Conservation (phyloP, 2,329 filamentous ascomycete genomes). For the Fusarium beomiforme region DNA sequence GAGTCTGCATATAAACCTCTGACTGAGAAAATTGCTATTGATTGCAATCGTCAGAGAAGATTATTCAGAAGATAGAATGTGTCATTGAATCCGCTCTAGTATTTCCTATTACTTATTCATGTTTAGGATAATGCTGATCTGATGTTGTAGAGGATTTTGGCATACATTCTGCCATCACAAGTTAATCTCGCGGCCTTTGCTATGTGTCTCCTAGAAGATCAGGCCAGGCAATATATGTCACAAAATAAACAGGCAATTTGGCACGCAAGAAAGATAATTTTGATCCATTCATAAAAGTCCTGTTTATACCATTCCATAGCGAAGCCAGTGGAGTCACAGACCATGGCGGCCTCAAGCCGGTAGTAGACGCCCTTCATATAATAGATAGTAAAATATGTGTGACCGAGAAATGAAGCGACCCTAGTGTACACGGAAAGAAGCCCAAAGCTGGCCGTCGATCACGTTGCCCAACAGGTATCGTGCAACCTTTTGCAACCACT, state of each 20-base stretch:
- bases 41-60: too few species aligned
- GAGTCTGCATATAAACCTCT: too few species aligned
- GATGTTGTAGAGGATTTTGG: too few species aligned
- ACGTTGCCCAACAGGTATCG: background rate
- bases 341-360: background rate
- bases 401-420: constrained; percentile 2
- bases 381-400: constrained; percentile 21
- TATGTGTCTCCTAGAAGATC: too few species aligned
- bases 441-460: background rate
- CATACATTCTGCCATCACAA: too few species aligned
- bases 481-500: background rate
- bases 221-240: too few species aligned
- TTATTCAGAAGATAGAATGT: too few species aligned
- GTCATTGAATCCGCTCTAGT: too few species aligned
- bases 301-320: background rate
- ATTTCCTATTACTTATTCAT: too few species aligned
- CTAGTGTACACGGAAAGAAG: constrained; percentile 17
- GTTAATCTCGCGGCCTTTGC: too few species aligned
- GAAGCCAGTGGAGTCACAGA: background rate
- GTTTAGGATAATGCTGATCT: too few species aligned
- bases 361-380: constrained; percentile 1
- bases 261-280: background rate
- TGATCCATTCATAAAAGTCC: constrained; percentile 10
- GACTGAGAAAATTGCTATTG: too few species aligned
- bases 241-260: background rate